phyloP scores from a whole-genome alignment of 148 eudicot genomes.

The Vaccinium macrocarpon region DNA sequence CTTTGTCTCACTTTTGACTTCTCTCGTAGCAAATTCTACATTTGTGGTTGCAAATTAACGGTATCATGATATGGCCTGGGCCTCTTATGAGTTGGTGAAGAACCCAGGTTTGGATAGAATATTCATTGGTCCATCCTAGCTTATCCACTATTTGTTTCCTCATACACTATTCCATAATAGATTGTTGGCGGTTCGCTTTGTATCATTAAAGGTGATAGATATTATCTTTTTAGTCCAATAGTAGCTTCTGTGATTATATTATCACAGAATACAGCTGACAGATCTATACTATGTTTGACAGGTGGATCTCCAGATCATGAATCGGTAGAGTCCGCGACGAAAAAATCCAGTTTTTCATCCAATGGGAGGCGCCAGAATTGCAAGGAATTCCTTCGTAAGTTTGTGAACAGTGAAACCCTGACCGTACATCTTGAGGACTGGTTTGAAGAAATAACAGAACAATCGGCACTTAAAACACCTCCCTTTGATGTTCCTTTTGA shows the following conservation, averaged over 20 bases:
- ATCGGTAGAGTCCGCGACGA: conserved; percentile 73
- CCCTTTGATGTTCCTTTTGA: conserved; percentile 81
- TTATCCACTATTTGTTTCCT: neutral
- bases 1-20: neutral
- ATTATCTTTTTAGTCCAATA: neutral
- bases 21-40: neutral
- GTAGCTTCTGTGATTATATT: neutral
- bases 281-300: conserved; percentile 21
- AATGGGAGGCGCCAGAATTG: conserved; percentile 55
- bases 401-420: conserved; percentile 61
- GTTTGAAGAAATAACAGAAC: conserved; percentile 56
- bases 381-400: conserved; percentile 78
- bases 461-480: conserved; percentile 31
- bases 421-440: conserved; percentile 59
- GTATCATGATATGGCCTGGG: neutral
- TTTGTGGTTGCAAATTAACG: neutral
- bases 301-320: conserved; percentile 79
- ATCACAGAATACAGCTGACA: neutral
- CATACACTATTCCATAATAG: neutral
- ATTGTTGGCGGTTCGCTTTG: neutral
- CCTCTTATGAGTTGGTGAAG: neutral
- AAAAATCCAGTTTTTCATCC: conserved; percentile 72
- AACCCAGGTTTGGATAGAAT: neutral
- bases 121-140: neutral
- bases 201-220: neutral